Base-by-base conservation (phyloP, 192 early-diverging fungal species). In the Mortierella antarctica region DNA sequence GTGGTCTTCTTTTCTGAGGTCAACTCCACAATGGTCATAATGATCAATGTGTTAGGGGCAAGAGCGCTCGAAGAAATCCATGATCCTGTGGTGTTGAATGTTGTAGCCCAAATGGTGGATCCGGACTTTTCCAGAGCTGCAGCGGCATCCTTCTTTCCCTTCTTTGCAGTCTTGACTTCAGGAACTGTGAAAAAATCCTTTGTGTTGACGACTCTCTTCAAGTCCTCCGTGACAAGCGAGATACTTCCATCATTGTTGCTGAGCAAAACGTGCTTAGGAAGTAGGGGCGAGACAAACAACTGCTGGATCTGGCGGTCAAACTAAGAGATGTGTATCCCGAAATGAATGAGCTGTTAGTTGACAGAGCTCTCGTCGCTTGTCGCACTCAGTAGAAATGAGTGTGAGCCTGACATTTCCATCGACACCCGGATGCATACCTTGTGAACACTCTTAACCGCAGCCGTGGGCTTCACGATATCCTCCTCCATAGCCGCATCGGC, bases 261-360 rank as follows among this genome's bases (percentile, higher is more conserved):
- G 31, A 88, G 66, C n/a, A 88, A 49, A 21, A 85, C 69, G 18
- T 86, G 66, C 17, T 72, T 79, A 18, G 71, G 82, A n/a, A 88
- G 55, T 20, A 82, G 50, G 2, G 85, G 62, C 18, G 87, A 85
- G 12, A 80, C 79, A 21, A 83, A 83, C 23, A 88, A 63, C 20
- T 85, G 74, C 46, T 82, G 75, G 50, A 88, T 86, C 63, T 51
- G 74, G 39, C 71, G 64, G 6, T 86, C 85, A 64, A 88, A 83
- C 87, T 88, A 75, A 31, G 31, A 1, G 31, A 31, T 31, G 55
- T 18, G 55, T 57, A 57, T 57, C 21, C 31, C 31, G 31, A 3
- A 3, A 31, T 3, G 3, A 31, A 3, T 31, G 31, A 31, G 31
- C 3, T 31, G 31, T 31, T 31, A 31, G 31, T 31, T 31, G 3